Evolutionary conservation across 1,139 yeast genomes (phyloP).

Genomic region (Pichia sp.): DNA sequence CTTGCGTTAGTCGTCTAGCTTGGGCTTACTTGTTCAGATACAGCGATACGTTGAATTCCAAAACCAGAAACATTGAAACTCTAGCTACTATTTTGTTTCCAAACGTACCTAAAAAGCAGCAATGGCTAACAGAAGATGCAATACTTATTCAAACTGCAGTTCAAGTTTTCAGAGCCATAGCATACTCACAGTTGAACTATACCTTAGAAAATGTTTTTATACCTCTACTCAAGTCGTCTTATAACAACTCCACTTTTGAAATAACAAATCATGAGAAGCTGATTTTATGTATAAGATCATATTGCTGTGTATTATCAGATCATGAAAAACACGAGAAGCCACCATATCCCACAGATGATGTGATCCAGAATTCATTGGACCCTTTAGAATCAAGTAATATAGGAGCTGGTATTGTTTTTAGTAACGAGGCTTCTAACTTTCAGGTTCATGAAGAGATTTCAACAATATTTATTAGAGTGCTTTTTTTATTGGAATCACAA

Average conservation of each 20-base stretch:
- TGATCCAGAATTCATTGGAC: slow-evolving; percentile 32
- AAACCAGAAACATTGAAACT: slow-evolving; percentile 57
- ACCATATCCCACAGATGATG: slow-evolving; percentile 64
- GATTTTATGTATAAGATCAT: slow-evolving; percentile 63
- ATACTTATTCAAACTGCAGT: slow-evolving; percentile 58
- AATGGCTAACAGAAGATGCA: slow-evolving; percentile 63
- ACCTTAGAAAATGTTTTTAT: slow-evolving; percentile 70
- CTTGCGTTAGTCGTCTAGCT: slow-evolving; percentile 61
- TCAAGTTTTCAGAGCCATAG: slow-evolving; percentile 67
- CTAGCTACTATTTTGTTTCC: slow-evolving; percentile 43
- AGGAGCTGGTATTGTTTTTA: slow-evolving; percentile 28
- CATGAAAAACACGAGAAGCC: slow-evolving; percentile 53
- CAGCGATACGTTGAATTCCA: slow-evolving; percentile 81
- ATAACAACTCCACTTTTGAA: slow-evolving; percentile 54
- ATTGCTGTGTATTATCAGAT: slow-evolving; percentile 62
- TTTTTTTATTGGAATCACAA: slow-evolving; percentile 52
- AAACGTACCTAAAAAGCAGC: slow-evolving; percentile 49
- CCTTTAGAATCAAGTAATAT: slow-evolving; percentile 27
- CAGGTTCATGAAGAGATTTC: slow-evolving; percentile 72
- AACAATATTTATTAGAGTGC: slow-evolving; percentile 48
- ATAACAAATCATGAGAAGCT: slow-evolving; percentile 61
- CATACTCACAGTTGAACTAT: slow-evolving; percentile 71
- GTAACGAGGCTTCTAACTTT: slow-evolving; percentile 39
- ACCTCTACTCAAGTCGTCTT: slow-evolving; percentile 49
- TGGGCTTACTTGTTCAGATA: slow-evolving; percentile 90